These are phyloP conservation scores for Phialemonium atrogriseum DNA, from an alignment of 2,329 filamentous ascomycete species.

Conservation along the genomic window DNA sequence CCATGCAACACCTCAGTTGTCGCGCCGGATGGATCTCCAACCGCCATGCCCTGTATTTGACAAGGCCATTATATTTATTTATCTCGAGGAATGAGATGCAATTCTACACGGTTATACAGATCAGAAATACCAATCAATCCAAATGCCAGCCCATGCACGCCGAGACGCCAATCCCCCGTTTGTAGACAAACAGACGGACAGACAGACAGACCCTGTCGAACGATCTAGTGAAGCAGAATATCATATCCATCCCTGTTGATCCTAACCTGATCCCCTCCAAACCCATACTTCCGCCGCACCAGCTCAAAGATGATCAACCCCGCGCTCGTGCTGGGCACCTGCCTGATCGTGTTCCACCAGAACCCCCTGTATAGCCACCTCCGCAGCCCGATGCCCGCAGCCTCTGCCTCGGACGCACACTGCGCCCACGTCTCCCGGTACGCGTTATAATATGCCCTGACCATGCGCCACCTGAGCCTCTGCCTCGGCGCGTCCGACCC, in stretches of 20 bases:
- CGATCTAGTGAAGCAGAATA: conserved; percentile 51
- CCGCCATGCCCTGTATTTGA: no score
- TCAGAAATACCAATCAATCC: no score
- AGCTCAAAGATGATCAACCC: conserved; percentile 74
- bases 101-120: no score
- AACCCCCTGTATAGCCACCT: conserved; percentile 65
- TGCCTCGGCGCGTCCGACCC: conserved; percentile 6
- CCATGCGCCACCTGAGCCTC: conserved; percentile 38
- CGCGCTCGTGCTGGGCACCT: conserved; percentile 69
- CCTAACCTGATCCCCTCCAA: conserved; percentile 50
- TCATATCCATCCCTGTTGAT: conserved; percentile 65
- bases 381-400: conserved; percentile 46
- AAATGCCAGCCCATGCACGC: no score
- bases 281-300: conserved; percentile 63
- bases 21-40: no score
- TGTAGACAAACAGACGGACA: no score
- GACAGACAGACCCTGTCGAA: no score
- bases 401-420: conserved; percentile 47
- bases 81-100: no score
- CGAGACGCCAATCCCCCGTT: no score
- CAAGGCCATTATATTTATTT: no score
- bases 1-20: no score
- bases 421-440: conserved; percentile 61
- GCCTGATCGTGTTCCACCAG: conserved; percentile 62
- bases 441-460: conserved; percentile 60